phyloP scores from a whole-genome alignment of 495 filamentous ascomycete species.

The Neurospora tetraspora region DNA sequence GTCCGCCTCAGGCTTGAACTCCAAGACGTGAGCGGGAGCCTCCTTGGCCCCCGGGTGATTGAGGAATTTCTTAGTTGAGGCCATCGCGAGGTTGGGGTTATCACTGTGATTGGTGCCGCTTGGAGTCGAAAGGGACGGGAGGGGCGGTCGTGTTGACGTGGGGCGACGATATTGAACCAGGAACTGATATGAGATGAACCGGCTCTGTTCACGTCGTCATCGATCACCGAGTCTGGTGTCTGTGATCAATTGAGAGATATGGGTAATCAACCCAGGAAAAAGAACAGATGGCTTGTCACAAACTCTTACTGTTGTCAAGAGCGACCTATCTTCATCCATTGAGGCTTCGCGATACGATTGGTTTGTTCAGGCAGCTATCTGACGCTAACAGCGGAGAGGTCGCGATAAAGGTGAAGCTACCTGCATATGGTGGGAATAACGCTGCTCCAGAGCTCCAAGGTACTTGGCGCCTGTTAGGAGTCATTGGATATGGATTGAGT shows the following conservation, averaged over 20 bases:
- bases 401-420: not conserved
- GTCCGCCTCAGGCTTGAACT: conserved; percentile 15
- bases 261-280: not conserved
- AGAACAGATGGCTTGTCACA: not conserved
- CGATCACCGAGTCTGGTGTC: not conserved
- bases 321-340: not conserved
- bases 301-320: not conserved
- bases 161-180: not conserved
- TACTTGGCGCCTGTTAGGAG: not conserved
- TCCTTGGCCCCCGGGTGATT: conserved; percentile 26
- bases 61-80: conserved; percentile 11
- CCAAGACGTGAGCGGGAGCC: conserved; percentile 14
- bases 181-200: not conserved
- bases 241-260: not conserved
- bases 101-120: not conserved
- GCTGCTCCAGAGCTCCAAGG: not conserved
- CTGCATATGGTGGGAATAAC: not conserved
- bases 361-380: not conserved
- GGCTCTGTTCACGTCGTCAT: not conserved
- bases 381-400: not conserved
- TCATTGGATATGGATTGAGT: not conserved
- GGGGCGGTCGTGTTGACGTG: not conserved
- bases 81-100: not conserved
- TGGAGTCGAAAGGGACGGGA: not conserved
- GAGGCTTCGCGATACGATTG: not conserved